A percentile compares a stretch with the other conserved stretches of the same genome.
These are phyloP conservation scores for Isochrysis galbana DNA, from an alignment of 78 protist species.

Conservation along the genomic window DNA sequence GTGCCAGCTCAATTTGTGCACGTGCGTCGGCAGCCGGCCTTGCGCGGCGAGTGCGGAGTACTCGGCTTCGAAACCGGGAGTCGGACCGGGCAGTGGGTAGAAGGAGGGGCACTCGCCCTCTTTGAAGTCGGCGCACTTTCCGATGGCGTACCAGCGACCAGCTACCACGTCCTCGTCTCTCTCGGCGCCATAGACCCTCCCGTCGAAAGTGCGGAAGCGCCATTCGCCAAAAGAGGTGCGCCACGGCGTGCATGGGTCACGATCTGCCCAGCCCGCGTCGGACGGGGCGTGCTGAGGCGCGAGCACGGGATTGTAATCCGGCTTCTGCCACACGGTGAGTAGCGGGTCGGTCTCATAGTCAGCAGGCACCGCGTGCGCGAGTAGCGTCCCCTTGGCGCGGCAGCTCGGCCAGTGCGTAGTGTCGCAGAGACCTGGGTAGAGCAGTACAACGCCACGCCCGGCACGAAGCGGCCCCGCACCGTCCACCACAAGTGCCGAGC, in stretches of 20 bases:
- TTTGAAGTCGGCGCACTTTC: neutral
- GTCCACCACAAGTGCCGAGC: neutral
- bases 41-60: neutral
- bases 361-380: slow-evolving; percentile 17
- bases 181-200: neutral
- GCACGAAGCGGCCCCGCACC: neutral
- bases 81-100: neutral
- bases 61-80: neutral
- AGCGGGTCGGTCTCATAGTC: neutral
- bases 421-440: slow-evolving; percentile 10
- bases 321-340: neutral
- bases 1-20: neutral
- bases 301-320: neutral
- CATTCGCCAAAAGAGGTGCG: neutral
- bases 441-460: neutral
- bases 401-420: neutral
- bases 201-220: neutral
- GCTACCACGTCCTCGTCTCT: neutral
- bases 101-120: neutral
- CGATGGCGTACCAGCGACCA: neutral
- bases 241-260: slow-evolving; percentile 8
- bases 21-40: slow-evolving; percentile 1
- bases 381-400: neutral
- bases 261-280: neutral
- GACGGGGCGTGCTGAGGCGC: too few species aligned